These are phyloP conservation scores for Ustilago esculenta DNA, from an alignment of 1,284 basidiomycete species.

Conservation along the genomic window DNA sequence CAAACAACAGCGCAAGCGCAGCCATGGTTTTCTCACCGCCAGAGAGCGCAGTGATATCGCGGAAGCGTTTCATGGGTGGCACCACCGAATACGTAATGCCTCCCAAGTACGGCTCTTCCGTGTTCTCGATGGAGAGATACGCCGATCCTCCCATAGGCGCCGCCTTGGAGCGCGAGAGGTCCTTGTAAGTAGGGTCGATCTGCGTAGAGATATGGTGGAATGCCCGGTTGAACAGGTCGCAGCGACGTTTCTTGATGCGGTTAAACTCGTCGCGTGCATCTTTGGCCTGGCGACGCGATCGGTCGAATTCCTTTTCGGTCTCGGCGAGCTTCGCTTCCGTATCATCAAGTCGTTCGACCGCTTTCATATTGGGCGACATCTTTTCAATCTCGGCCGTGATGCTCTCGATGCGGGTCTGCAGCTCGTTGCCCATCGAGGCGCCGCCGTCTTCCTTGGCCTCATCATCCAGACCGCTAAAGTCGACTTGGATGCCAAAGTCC, in stretches of 20 bases:
- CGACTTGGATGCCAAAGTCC: conserved; percentile 89
- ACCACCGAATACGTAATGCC: conserved; percentile 99
- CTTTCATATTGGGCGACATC: conserved; percentile 96
- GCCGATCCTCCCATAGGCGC: conserved; percentile 94
- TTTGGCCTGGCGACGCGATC: conserved; percentile 80
- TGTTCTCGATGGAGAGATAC: conserved; percentile 93
- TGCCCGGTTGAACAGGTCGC: conserved; percentile 91
- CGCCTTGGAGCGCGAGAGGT: conserved; percentile 91
- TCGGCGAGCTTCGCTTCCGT: conserved; percentile 76
- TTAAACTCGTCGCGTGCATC: conserved; percentile 88
- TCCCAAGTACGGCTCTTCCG: conserved; percentile 93
- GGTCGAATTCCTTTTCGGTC: conserved; percentile 72
- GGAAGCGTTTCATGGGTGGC: conserved; percentile 95
- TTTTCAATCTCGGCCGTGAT: conserved; percentile 80
- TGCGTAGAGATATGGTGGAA: conserved; percentile 93
- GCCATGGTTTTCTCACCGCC: conserved; percentile 99
- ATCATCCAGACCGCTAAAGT: conserved; percentile 81
- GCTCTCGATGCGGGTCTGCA: conserved; percentile 71
- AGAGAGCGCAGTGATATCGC: conserved; percentile 98
- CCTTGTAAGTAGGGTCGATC: conserved; percentile 97
- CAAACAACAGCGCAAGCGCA: conserved; percentile 91
- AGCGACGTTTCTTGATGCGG: conserved; percentile 76
- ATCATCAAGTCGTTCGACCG: conserved; percentile 91
- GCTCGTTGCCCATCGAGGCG: conserved; percentile 76
- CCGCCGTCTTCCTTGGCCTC: conserved; percentile 82